Evolutionary conservation across 2,329 filamentous ascomycete species (phyloP), one percentile per base, ranked within the genome.

Genomic region (Aspergillus quadrilineatus): DNA sequence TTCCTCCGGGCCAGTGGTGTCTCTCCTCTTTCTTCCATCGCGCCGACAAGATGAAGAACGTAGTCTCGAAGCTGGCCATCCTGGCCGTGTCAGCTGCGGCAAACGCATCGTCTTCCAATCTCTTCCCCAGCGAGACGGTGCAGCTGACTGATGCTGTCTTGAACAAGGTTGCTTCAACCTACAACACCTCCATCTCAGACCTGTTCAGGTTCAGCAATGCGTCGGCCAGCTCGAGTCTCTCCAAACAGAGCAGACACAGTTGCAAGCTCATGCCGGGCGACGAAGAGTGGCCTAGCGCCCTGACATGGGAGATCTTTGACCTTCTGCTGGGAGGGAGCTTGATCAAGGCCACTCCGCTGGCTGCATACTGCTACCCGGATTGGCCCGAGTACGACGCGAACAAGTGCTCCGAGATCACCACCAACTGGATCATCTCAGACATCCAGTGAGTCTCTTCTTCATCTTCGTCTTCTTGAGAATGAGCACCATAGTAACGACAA

Each of bases 231-330:
- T 29, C 60, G 56, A 50, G 59, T 45, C 50, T 41, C 30, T 44
- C 44, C 4, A 61, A 62, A 41, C 57, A 55, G 6, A 79, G 75
- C 72, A 75, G 76, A 59, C 80, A 77, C 34, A 79, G 72, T 17
- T 67, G 66, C 59, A 67, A 67, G 47, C 1, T 48, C 6, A 54
- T 66, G 48, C 64, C 65, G 7, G 66, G 65, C 4, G 63, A 67
- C 44, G 14, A 28, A 4, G 15, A 34, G 4, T 68, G 64, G 65
- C 66, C 66, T 5, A 17, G 45, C 2, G 30, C 53, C 6, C 8
- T 44, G 50, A 6, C 63, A 51, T 55, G 67, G 66, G 60, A 64
- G 7, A 50, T 76, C 3, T 71, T 78, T n/a, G 57, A 77, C 49
- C 50, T 71, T 15, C 65, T 77, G 12, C 58, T 76, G 56, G 75